Evolutionary conservation across 2,329 filamentous ascomycete genomes (phyloP).

Genomic region (Apiospora aurea): DNA sequence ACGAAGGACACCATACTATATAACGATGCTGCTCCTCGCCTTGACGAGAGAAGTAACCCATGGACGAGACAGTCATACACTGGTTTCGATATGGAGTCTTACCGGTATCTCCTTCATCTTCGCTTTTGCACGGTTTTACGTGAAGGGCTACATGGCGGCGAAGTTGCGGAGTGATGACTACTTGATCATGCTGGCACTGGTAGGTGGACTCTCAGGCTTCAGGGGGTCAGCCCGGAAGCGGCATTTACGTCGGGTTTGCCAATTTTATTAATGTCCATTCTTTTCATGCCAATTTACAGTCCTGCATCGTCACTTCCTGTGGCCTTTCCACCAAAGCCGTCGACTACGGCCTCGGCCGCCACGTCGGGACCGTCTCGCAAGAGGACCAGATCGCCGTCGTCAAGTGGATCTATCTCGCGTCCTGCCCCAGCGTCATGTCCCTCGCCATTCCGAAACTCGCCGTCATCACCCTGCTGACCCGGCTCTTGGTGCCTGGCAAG

Average conservation of each 20-base stretch:
- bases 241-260: too few species aligned
- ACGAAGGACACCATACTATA: background rate
- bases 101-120: background rate
- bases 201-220: conserved; percentile 30
- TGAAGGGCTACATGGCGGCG: conserved; percentile 39
- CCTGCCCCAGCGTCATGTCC: conserved; percentile 37
- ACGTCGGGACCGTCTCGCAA: conserved; percentile 34
- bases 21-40: background rate
- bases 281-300: background rate
- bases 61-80: background rate
- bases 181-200: conserved; percentile 44
- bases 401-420: conserved; percentile 38
- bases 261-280: background rate
- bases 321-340: background rate
- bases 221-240: too few species aligned
- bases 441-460: conserved; percentile 41
- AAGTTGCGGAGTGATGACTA: conserved; percentile 47
- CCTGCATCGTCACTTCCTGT: background rate
- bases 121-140: conserved; percentile 38
- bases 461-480: conserved; percentile 35
- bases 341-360: conserved; percentile 41
- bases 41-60: background rate
- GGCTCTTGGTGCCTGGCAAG: conserved; percentile 37
- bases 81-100: background rate
- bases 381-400: conserved; percentile 32